Base-by-base conservation (phyloP, 2,329 filamentous ascomycete species). In the Bertia moriformis region DNA sequence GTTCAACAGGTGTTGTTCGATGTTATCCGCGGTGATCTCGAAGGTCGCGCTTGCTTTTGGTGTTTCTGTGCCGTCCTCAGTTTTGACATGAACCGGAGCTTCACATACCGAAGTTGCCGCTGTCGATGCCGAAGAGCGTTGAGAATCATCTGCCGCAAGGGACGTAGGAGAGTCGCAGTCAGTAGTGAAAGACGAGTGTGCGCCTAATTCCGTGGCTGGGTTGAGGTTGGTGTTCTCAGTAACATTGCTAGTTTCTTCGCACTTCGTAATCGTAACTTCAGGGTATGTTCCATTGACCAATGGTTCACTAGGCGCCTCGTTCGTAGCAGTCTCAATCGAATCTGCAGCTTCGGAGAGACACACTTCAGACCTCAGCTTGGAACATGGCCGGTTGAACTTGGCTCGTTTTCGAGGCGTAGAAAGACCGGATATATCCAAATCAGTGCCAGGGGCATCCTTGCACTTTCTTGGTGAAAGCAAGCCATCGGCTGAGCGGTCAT, bases 291-390 rank as follows among this genome's bases (percentile, higher is more conserved):
- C n/a, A n/a, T n/a, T n/a, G n/a, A n/a, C n/a, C n/a, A n/a, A n/a
- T n/a, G n/a, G n/a, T n/a, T n/a, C n/a, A n/a, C n/a, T n/a, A n/a
- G n/a, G n/a, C n/a, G n/a, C n/a, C n/a, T n/a, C n/a, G n/a, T n/a
- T n/a, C n/a, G n/a, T 29, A 15, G 20, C 15, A 13, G 2, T 41
- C 17, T 54, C 50, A 15, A 48, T 45, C 4, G 49, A 47, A 24
- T 42, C 38, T 4, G 49, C 39, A 17, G 52, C 40, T 24, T 58
- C 55, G 29, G 54, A 45, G 13, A 54, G 46, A 5, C 55, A 54
- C 13, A 61, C 46, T 20, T 59, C 56, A 36, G 57, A 51, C 36
- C 56, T 49, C 37, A 60, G 39, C 30, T 58, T 60, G 4, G 57
- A 60, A 17, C 45, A 46, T 27, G 52, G 53, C 4, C 48, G 51